Percentiles rank a stretch among this genome's conserved stretches.
phyloP scores from a whole-genome alignment of 495 filamentous ascomycete species.

The Lepraria neglecta region DNA sequence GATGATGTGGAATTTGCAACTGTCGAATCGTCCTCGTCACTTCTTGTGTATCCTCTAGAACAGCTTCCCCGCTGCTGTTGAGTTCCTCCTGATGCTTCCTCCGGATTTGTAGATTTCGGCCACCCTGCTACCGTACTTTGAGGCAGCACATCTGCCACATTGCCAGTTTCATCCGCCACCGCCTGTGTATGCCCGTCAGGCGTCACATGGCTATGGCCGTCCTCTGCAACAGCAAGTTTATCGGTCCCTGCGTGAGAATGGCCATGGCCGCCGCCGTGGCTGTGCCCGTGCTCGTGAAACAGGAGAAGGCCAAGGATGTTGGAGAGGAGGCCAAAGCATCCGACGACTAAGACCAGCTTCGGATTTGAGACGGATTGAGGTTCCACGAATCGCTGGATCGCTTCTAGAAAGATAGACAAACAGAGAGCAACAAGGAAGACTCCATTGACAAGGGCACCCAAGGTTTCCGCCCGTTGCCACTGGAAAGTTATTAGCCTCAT shows the following conservation, averaged over 20 bases:
- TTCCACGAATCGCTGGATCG: constrained; percentile 80
- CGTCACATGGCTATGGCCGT: constrained; percentile 38
- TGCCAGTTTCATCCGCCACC: constrained; percentile 42
- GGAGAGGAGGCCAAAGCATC: constrained; percentile 75
- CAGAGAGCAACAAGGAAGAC: constrained; percentile 95
- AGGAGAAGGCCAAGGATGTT: constrained; percentile 86
- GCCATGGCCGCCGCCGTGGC: constrained; percentile 57
- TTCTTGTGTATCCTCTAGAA: constrained; percentile 16
- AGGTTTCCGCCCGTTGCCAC: constrained; percentile 97
- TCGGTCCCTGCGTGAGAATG: constrained; percentile 40
- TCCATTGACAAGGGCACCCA: constrained; percentile 91
- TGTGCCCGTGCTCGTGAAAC: constrained; percentile 89
- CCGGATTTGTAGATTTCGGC: constrained; percentile 37
- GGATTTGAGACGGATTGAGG: constrained; percentile 79
- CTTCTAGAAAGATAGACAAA: constrained; percentile 91
- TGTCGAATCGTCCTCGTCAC: constrained; percentile 30
- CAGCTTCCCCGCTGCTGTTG: constrained; percentile 25
- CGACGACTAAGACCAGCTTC: constrained; percentile 78
- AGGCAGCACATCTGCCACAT: constrained; percentile 45
- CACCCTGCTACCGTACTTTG: constrained; percentile 26
- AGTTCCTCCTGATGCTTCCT: constrained; percentile 41
- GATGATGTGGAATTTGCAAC: constrained; percentile 33
- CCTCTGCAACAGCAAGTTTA: constrained; percentile 39
- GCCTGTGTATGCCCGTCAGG: constrained; percentile 21
- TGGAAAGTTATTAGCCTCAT: constrained; percentile 39